Evolutionary conservation across 2,329 filamentous ascomycete genomes (phyloP), one percentile per base, ranked within the genome.

Genomic region (Cladosporium sp.): DNA sequence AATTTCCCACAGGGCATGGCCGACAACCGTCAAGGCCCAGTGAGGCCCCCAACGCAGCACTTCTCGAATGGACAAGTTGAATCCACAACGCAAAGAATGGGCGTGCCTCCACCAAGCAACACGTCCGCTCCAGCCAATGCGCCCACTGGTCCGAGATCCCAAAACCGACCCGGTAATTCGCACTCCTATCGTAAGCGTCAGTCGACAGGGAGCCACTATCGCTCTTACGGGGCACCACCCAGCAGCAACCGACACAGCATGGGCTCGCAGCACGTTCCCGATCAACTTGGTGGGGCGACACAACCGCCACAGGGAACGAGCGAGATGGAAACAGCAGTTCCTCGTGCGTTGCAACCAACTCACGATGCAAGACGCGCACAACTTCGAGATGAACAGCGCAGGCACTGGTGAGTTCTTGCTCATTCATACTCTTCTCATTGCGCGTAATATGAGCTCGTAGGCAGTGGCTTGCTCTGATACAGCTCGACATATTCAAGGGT

Each of bases 301-400:
- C 36, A 20, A 9, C 30, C 43, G 19, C 43, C 43, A 2, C 15
- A 22, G 13, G 32, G 43, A n/a, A 45, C 43, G 6, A 37, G 20
- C n/a, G 43, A 47, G 17, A 47, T 47, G 43, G 43, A 47, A 13
- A 7, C 20, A 6, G 32, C 43, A 20, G 43, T 47, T 3, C 43
- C 43, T 4, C 43, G 43, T 8, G 18, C 43, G 3, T 3, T 47
- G 22, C 32, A 32, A 12, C 9, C 34, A 30, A 30, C 1, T 12
- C 37, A 13, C 37, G 24, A 48, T 13, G 17, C n/a, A 17, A 22
- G 45, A 13, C 40, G 45, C 13, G 7, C 30, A 1, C 41, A 18
- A 2, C 22, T 41, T 11, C 15, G 27, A 22, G 29, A 36, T 6
- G 24, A 30, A 13, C 45, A 48, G 24, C 45, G 29, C 20, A 30